Conservation (phyloP, 148 eudicot genomes). For the Rhododendron henanense region DNA sequence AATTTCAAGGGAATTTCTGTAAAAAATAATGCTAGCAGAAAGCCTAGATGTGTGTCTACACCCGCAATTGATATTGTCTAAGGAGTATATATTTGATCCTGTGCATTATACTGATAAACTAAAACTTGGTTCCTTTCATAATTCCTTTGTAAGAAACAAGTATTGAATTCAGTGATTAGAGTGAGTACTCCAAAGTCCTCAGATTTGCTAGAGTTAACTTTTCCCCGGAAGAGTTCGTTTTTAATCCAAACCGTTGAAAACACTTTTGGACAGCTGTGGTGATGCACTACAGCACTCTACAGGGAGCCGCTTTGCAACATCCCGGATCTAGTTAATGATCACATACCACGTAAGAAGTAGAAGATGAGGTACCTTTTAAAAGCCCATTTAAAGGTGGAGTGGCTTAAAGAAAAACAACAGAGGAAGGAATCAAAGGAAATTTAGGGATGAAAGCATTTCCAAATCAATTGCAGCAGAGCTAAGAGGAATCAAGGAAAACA, state of each 20-base stretch:
- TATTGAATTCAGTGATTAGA: not conserved
- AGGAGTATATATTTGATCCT: too few species aligned
- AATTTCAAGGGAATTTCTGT: not conserved
- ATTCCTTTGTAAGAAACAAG: not conserved
- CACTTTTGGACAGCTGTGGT: too few species aligned
- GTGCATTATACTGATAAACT: not conserved
- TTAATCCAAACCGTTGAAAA: too few species aligned
- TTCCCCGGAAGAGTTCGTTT: too few species aligned
- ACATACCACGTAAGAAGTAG: not conserved
- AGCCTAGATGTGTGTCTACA: not conserved
- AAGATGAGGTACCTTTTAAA: too few species aligned
- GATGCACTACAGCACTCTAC: too few species aligned
- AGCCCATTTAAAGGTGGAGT: too few species aligned
- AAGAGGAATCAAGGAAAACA: not conserved
- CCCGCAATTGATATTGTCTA: not conserved
- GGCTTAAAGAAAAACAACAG: too few species aligned
- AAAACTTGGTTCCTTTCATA: not conserved
- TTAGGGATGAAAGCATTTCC: not conserved
- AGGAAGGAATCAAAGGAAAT: not conserved
- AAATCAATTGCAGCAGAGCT: not conserved
- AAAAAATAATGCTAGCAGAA: not conserved
- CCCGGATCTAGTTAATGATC: not conserved
- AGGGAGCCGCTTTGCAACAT: too few species aligned
- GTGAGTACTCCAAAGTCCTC: not conserved
- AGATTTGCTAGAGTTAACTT: too few species aligned